Evolutionary conservation across 1,139 yeast species (phyloP).

Genomic region (Suhomyces guaymorum): DNA sequence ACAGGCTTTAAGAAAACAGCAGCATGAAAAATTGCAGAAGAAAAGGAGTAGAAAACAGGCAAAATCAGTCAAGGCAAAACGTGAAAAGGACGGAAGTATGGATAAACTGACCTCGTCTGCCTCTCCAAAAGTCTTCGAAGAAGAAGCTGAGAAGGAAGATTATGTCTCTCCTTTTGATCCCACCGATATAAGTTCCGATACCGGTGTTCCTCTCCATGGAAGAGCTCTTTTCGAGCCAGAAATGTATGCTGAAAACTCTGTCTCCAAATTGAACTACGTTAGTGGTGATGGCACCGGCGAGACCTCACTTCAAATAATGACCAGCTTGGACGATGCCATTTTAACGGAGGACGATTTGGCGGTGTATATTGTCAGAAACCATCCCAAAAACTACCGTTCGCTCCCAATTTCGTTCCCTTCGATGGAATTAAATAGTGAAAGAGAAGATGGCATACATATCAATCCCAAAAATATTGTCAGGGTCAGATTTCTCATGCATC

Average conservation of each 20-base stretch:
- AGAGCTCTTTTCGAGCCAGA: conserved; percentile 37
- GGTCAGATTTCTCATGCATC: conserved; percentile 41
- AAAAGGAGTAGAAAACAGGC: conserved; percentile 2
- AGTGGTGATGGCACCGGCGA: neutral
- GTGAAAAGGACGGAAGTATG: neutral
- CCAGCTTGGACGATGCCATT: conserved; percentile 6
- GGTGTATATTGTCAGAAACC: conserved; percentile 30
- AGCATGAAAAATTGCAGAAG: conserved; percentile 1
- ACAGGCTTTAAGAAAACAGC: conserved; percentile 4
- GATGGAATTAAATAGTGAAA: conserved; percentile 18
- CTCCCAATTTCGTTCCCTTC: conserved; percentile 44
- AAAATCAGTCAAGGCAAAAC: neutral
- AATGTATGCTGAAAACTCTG: conserved; percentile 24
- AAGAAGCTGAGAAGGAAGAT: conserved; percentile 10
- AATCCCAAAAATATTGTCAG: conserved; percentile 30
- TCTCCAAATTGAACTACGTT: conserved; percentile 29
- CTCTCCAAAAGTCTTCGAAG: neutral
- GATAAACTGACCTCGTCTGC: conserved; percentile 4
- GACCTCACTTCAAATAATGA: conserved; percentile 9
- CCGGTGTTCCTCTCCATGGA: conserved; percentile 31
- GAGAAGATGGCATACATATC: conserved; percentile 23
- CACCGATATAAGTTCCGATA: conserved; percentile 36
- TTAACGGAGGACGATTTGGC: conserved; percentile 25
- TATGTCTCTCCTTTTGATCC: conserved; percentile 36
- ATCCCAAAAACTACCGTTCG: conserved; percentile 34